A percentile compares a stretch with the other conserved stretches of the same genome.
phyloP scores from a whole-genome alignment of 2,329 filamentous ascomycete species.

The Ascomycota sp. region DNA sequence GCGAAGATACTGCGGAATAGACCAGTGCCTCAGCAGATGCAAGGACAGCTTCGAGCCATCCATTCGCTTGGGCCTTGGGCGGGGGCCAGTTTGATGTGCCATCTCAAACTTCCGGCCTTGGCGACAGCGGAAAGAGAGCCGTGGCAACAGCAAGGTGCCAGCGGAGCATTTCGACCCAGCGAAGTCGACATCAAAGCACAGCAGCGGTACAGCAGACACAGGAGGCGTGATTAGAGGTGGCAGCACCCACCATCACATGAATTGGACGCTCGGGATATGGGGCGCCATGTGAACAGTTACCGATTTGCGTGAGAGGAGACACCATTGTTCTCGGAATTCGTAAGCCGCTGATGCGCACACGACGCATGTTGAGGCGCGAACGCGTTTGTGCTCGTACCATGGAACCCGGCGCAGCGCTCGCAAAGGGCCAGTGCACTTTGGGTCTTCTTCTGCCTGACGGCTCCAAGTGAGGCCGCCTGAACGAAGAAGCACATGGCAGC shows the following conservation, averaged over 20 bases:
- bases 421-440: too few species aligned
- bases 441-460: too few species aligned
- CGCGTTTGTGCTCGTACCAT: too few species aligned
- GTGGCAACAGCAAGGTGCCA: constrained; percentile 46
- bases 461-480: too few species aligned
- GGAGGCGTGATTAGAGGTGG: constrained; percentile 22
- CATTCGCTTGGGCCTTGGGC: constrained; percentile 56
- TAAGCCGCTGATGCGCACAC: too few species aligned
- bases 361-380: too few species aligned
- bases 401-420: too few species aligned
- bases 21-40: constrained; percentile 19
- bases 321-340: too few species aligned
- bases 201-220: constrained; percentile 44
- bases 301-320: too few species aligned
- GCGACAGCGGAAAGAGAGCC: constrained; percentile 51
- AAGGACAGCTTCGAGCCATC: constrained; percentile 42
- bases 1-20: constrained; percentile 16
- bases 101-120: constrained; percentile 47
- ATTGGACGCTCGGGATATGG: constrained; percentile 45
- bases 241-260: constrained; percentile 18
- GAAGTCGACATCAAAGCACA: constrained; percentile 38
- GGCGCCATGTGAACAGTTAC: constrained; percentile 20
- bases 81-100: constrained; percentile 49
- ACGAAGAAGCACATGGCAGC: too few species aligned
- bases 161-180: constrained; percentile 36